A percentile compares a stretch with the other conserved stretches of the same genome.
Conservation (phyloP, 768 basidiomycete genomes). For the Hypholoma fasciculare region DNA sequence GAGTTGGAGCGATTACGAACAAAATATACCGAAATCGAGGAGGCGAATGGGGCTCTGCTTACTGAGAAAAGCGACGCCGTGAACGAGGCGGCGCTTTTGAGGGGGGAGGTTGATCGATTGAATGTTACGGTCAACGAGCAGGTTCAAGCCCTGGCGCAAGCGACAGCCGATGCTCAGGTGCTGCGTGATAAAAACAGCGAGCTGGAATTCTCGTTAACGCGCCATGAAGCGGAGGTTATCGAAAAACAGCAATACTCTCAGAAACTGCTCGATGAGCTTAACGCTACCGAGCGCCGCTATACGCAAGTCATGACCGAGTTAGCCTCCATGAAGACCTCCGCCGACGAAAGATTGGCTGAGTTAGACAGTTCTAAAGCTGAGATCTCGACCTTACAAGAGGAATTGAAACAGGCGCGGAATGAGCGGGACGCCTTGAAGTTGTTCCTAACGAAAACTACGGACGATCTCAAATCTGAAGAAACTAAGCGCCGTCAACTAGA, state of each 20-base stretch:
- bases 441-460: neutral
- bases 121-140: neutral
- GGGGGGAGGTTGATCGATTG: neutral
- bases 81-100: neutral
- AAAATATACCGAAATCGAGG: neutral
- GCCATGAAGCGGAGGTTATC: neutral
- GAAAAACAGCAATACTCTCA: neutral
- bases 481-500: neutral
- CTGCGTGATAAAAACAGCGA: neutral
- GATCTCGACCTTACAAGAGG: conserved; percentile 1
- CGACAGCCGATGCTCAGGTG: neutral
- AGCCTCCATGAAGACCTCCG: neutral
- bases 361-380: neutral
- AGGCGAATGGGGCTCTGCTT: neutral
- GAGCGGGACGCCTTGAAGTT: neutral
- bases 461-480: conserved; percentile 1
- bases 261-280: neutral
- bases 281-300: neutral
- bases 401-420: neutral
- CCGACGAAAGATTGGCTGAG: neutral
- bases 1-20: conserved; percentile 5
- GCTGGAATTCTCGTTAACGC: neutral
- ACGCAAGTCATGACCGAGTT: neutral
- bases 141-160: neutral
- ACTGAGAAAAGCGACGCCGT: neutral